Evolutionary conservation across 169 alveolate genomes (phyloP).

Genomic region (Cryptosporidium felis): DNA sequence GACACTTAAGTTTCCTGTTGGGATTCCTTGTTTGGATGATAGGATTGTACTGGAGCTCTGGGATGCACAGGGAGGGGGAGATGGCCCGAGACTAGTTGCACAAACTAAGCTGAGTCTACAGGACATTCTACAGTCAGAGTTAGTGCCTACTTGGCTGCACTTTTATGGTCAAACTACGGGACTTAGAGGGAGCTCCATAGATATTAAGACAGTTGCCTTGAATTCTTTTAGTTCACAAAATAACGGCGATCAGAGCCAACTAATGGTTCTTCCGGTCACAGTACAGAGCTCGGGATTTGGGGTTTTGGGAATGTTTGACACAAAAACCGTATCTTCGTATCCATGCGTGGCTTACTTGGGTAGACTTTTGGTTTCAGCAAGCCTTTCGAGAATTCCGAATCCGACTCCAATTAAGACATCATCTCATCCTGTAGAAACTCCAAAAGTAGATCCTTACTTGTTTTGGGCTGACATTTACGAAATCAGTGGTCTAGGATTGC

Average conservation of each 20-base stretch:
- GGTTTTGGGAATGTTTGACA: conserved; percentile 61
- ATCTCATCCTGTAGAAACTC: conserved; percentile 46
- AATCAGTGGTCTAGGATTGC: conserved; percentile 53
- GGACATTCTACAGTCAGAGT: conserved; percentile 44
- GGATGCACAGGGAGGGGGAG: conserved; percentile 72
- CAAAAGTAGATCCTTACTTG: conserved; percentile 47
- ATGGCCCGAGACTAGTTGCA: conserved; percentile 71
- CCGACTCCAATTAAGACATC: conserved; percentile 61
- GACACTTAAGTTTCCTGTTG: conserved; percentile 71
- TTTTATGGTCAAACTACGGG: conserved; percentile 72
- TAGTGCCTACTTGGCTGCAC: conserved; percentile 66
- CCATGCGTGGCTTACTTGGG: conserved; percentile 70
- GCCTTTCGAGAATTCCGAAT: conserved; percentile 63
- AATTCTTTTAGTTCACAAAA: conserved; percentile 11
- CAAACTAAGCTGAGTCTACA: conserved; percentile 65
- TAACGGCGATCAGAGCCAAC: not conserved
- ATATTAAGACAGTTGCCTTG: conserved; percentile 35
- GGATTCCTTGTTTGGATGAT: conserved; percentile 66
- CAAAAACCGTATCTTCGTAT: conserved; percentile 13
- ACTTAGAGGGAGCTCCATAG: conserved; percentile 52
- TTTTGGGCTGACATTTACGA: conserved; percentile 70
- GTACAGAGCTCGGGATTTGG: conserved; percentile 23
- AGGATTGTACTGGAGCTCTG: conserved; percentile 61
- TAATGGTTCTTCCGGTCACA: not conserved
- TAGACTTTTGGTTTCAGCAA: conserved; percentile 63